Conservation (phyloP, 73 alveolate species). For the Paraurostyla sp. region DNA sequence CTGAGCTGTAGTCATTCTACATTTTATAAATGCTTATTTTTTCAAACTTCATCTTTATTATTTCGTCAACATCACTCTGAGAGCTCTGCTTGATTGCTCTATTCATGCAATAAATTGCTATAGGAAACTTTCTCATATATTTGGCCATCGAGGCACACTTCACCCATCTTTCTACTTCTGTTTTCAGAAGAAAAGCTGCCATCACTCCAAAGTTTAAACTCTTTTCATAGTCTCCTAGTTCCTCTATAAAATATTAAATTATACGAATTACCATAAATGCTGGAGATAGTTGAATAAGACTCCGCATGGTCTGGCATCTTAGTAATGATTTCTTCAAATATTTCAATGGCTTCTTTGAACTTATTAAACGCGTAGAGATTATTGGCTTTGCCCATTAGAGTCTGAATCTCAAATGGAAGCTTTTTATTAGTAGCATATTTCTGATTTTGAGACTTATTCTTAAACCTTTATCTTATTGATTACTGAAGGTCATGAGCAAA, state of each 20-base stretch:
- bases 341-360: conserved; percentile 37
- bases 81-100: conserved; percentile 54
- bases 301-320: conserved; percentile 49
- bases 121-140: background rate
- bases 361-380: conserved; percentile 42
- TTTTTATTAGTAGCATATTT: conserved; percentile 9
- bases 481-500: conserved; percentile 47
- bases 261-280: conserved; percentile 40
- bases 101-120: conserved; percentile 50
- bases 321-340: conserved; percentile 31
- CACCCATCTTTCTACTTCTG: conserved; percentile 58
- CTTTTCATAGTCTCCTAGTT: conserved; percentile 40
- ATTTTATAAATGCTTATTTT: conserved; percentile 34
- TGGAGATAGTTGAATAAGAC: conserved; percentile 30
- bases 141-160: conserved; percentile 41
- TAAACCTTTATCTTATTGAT: conserved; percentile 40
- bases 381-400: conserved; percentile 34
- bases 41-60: conserved; percentile 28
- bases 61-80: conserved; percentile 17
- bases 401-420: conserved; percentile 39
- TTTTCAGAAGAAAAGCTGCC: conserved; percentile 46
- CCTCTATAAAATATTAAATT: background rate
- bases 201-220: conserved; percentile 48
- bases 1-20: conserved; percentile 40
- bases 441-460: background rate